These are phyloP conservation scores for Cladophialophora psammophila DNA, from an alignment of 2,329 filamentous ascomycete genomes.

Conservation along the genomic window DNA sequence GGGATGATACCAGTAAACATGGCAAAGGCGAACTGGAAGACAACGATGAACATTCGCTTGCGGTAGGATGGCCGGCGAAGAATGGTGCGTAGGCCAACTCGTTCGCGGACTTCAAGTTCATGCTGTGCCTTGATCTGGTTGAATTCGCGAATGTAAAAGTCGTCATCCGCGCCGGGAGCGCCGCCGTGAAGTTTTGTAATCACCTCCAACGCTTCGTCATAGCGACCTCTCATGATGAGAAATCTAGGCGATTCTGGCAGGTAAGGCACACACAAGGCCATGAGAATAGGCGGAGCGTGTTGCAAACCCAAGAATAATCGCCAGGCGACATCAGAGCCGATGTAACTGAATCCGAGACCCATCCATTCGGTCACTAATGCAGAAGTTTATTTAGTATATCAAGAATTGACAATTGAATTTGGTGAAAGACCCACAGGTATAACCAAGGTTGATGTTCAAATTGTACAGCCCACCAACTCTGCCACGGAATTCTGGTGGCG, in stretches of 20 bases:
- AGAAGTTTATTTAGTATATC: slow-evolving; percentile 11
- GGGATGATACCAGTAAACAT: slow-evolving; percentile 27
- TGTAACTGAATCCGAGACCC: slow-evolving; percentile 25
- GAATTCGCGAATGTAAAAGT: slow-evolving; percentile 28
- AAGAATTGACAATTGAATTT: not conserved
- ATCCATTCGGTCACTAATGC: slow-evolving; percentile 24
- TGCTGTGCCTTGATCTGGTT: slow-evolving; percentile 29
- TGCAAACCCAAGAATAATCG: slow-evolving; percentile 24
- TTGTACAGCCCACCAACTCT: slow-evolving; percentile 23
- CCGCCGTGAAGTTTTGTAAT: slow-evolving; percentile 23
- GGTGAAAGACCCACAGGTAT: slow-evolving; percentile 4
- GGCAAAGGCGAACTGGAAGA: slow-evolving; percentile 27
- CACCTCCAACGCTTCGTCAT: slow-evolving; percentile 34
- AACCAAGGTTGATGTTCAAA: slow-evolving; percentile 23
- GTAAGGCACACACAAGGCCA: slow-evolving; percentile 32
- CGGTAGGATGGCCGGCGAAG: slow-evolving; percentile 23
- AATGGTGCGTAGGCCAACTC: slow-evolving; percentile 16
- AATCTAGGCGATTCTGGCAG: slow-evolving; percentile 42
- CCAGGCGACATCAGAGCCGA: slow-evolving; percentile 20
- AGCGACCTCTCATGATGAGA: slow-evolving; percentile 38
- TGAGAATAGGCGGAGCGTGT: slow-evolving; percentile 12
- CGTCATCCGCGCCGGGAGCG: slow-evolving; percentile 17
- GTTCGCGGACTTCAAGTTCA: slow-evolving; percentile 25
- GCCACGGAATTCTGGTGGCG: slow-evolving; percentile 17
- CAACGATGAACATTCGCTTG: slow-evolving; percentile 28